phyloP scores from a whole-genome alignment of 371 early-diverging fungal genomes.

The Actinomortierella ambigua region DNA sequence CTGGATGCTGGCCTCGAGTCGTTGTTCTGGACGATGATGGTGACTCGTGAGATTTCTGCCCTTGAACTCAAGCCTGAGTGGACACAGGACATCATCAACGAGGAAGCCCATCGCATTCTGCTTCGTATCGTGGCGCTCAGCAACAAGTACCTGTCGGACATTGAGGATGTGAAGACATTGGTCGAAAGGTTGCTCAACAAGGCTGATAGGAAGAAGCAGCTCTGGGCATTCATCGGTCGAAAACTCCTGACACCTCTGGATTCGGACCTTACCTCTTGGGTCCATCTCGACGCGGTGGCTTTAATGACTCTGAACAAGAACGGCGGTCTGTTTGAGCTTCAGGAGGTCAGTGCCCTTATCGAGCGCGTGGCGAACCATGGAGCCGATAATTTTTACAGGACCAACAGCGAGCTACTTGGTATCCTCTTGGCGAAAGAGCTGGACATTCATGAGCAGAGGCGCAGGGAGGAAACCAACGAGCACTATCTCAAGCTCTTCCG shows the following conservation, averaged over 20 bases:
- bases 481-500: not conserved
- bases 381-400: constrained; percentile 20
- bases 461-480: not conserved
- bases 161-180: constrained; percentile 5
- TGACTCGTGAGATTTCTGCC: constrained; percentile 23
- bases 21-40: constrained; percentile 21
- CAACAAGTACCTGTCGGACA: constrained; percentile 15
- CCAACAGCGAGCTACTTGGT: constrained; percentile 2
- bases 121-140: constrained; percentile 24
- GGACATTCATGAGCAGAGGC: not conserved
- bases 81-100: constrained; percentile 24
- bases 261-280: constrained; percentile 29
- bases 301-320: constrained; percentile 4
- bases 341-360: constrained; percentile 17
- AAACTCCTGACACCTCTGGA: constrained; percentile 19
- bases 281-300: constrained; percentile 17
- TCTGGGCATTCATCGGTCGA: constrained; percentile 10
- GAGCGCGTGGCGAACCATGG: constrained; percentile 25
- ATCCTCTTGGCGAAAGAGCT: constrained; percentile 7
- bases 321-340: constrained; percentile 6
- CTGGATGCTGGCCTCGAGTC: constrained; percentile 24
- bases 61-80: constrained; percentile 17
- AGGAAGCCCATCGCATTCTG: constrained; percentile 19
- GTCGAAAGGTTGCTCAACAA: constrained; percentile 4
- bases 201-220: constrained; percentile 1